A percentile compares a stretch with the other conserved stretches of the same genome.
These are phyloP conservation scores for Prunus salicina DNA, from an alignment of 306 rosid genomes.

Conservation along the genomic window DNA sequence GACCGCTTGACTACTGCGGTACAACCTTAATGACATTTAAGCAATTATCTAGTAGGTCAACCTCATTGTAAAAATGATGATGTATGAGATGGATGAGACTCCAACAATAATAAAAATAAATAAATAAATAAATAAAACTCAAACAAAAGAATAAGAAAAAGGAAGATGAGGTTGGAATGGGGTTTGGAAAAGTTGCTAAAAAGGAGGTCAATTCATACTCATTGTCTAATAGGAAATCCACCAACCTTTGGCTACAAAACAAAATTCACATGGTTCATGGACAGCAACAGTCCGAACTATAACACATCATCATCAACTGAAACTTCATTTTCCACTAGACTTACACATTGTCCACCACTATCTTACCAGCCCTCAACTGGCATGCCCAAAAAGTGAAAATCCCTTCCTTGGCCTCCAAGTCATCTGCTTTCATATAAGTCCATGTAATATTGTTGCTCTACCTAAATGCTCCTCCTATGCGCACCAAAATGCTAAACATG, in stretches of 20 bases:
- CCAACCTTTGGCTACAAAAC: slow-evolving; percentile 28
- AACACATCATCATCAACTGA: slow-evolving; percentile 42
- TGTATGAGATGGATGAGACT: no score
- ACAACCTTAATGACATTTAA: no score
- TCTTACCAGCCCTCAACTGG: background rate
- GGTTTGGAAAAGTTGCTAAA: slow-evolving; percentile 15
- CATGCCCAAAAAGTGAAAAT: slow-evolving; percentile 24
- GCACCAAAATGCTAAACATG: slow-evolving; percentile 35
- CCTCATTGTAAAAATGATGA: background rate
- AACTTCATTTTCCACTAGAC: background rate
- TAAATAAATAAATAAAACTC: no score
- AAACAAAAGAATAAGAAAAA: no score
- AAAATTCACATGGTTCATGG: slow-evolving; percentile 48
- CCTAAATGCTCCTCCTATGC: background rate
- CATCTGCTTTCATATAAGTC: slow-evolving; percentile 15
- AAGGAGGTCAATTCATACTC: slow-evolving; percentile 30
- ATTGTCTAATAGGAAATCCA: slow-evolving; percentile 56
- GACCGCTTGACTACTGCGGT: no score
- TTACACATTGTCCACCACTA: background rate
- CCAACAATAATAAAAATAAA: no score
- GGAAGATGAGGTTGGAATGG: background rate
- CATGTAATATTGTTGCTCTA: background rate
- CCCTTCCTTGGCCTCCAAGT: slow-evolving; percentile 49
- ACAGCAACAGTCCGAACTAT: slow-evolving; percentile 20
- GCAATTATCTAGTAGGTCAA: no score